Evolutionary conservation across 805 yeast genomes (phyloP).

Genomic region (Vanderwaltozyma tropicalis): DNA sequence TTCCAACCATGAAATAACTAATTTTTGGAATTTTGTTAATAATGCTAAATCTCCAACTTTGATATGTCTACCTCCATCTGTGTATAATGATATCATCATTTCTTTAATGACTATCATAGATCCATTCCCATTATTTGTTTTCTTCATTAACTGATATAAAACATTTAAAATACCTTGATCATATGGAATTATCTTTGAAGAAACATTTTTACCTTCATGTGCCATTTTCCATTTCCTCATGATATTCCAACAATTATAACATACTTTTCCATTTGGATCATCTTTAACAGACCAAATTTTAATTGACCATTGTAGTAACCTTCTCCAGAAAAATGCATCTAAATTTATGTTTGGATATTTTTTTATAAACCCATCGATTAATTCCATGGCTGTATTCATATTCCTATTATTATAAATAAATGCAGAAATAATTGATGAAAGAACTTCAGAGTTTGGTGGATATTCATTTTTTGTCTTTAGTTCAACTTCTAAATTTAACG

Average conservation of each 20-base stretch:
- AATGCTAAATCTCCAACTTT: slow-evolving; percentile 5
- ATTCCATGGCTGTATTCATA: slow-evolving; percentile 8
- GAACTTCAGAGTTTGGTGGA: slow-evolving; percentile 12
- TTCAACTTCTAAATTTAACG: neutral
- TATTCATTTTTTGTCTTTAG: neutral
- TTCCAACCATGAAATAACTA: slow-evolving; percentile 12
- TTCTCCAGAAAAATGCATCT: slow-evolving; percentile 20
- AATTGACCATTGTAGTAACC: slow-evolving; percentile 13
- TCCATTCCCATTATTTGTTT: slow-evolving; percentile 11
- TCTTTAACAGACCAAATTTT: slow-evolving; percentile 9
- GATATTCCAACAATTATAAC: slow-evolving; percentile 15
- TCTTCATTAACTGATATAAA: slow-evolving; percentile 8
- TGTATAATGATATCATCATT: neutral
- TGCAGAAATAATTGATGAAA: slow-evolving; percentile 16
- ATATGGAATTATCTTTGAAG: slow-evolving; percentile 6
- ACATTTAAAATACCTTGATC: slow-evolving; percentile 12
- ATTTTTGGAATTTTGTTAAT: slow-evolving; percentile 14
- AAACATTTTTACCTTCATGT: neutral
- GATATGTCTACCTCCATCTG: neutral
- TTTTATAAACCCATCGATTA: slow-evolving; percentile 13
- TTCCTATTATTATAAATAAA: slow-evolving; percentile 11
- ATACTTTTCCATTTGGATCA: slow-evolving; percentile 10
- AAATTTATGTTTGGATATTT: slow-evolving; percentile 15
- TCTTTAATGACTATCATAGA: slow-evolving; percentile 11
- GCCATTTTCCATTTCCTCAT: slow-evolving; percentile 15